Evolutionary conservation across 2,329 filamentous ascomycete species (phyloP), one percentile per base, ranked within the genome.

Genomic region (Colletotrichum sp.): DNA sequence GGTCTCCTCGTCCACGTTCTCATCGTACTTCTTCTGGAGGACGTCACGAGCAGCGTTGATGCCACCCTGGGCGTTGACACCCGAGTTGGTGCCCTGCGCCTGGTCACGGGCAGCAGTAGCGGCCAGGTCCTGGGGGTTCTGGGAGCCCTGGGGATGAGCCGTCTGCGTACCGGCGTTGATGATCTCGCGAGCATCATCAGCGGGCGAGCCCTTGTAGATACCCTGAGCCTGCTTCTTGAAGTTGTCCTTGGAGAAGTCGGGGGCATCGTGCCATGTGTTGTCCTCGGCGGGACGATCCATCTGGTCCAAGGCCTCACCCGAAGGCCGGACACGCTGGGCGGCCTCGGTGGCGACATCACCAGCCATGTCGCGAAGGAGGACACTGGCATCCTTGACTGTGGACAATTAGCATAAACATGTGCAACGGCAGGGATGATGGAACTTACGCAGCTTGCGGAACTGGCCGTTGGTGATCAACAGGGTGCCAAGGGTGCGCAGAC

Each of bases 381-480:
- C 89, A 30, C 91, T 91, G 15, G 94, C 94, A 88, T 99, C 97
- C 77, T 91, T 94, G 79, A 98, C 89, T 90, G 16, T 26, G 66
- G 76, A 62, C 57, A 82, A 83, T 74, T 81, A 66, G 12, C 4
- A 28, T 16, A 18, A 39, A 12, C 7, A 18, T 21, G 6, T 13
- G 6, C 7, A 0, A 16, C 6, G 12, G 4, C 18, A 16, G 1
- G 5, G 28, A 21, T 0, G 16, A 44, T 24, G n/a, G 15, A 64
- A 92, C 93, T 85, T 91, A 94, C 94, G 86, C 39, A 98, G 92
- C 88, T 98, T 98, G 80, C 96, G 92, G 89, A 98, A 98, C 84
- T 99, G 96, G 79, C 97, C 97, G 81, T 99, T 99, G 81, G 96
- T 98, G 81, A 99, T 94, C 80, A 99, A 88, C 73, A 99, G 89